Conservation (phyloP, 805 yeast species). For the Candida sakaeoensis region DNA sequence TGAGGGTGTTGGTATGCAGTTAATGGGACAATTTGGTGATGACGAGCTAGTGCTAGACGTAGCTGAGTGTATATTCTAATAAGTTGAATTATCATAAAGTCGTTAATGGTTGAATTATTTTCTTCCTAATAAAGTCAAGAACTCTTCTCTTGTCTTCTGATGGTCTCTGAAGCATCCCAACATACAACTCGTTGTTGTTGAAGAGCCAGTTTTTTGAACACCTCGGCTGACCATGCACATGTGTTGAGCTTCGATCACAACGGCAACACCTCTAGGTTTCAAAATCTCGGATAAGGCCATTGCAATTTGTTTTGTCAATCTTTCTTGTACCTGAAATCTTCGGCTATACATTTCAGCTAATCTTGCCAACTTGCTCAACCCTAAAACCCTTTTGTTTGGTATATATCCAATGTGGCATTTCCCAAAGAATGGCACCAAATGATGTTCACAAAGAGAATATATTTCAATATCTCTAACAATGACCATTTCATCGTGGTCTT, state of each 20-base stretch:
- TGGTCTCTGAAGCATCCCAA: slow-evolving; percentile 91
- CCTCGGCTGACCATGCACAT: slow-evolving; percentile 99
- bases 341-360: slow-evolving; percentile 96
- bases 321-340: slow-evolving; percentile 95
- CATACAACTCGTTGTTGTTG: slow-evolving; percentile 95
- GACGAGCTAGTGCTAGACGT: slow-evolving; percentile 58
- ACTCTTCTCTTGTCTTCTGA: slow-evolving; percentile 95
- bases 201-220: slow-evolving; percentile 90
- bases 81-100: slow-evolving; percentile 17
- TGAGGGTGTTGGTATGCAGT: slow-evolving; percentile 62
- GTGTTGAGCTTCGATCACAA: slow-evolving; percentile 94
- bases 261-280: slow-evolving; percentile 96
- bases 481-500: slow-evolving; percentile 98
- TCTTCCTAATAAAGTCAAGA: slow-evolving; percentile 74
- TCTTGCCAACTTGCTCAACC: slow-evolving; percentile 88
- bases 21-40: slow-evolving; percentile 83
- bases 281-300: slow-evolving; percentile 89
- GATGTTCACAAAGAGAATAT: slow-evolving; percentile 94
- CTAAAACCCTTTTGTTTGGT: slow-evolving; percentile 89
- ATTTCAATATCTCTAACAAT: slow-evolving; percentile 93
- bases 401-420: slow-evolving; percentile 98
- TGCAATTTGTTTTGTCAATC: slow-evolving; percentile 95
- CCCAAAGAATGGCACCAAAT: slow-evolving; percentile 94
- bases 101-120: slow-evolving; percentile 23
- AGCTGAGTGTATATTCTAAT: slow-evolving; percentile 11